Base-by-base conservation (phyloP, 1,284 basidiomycete species). In the Malassezia yamatoensis region DNA sequence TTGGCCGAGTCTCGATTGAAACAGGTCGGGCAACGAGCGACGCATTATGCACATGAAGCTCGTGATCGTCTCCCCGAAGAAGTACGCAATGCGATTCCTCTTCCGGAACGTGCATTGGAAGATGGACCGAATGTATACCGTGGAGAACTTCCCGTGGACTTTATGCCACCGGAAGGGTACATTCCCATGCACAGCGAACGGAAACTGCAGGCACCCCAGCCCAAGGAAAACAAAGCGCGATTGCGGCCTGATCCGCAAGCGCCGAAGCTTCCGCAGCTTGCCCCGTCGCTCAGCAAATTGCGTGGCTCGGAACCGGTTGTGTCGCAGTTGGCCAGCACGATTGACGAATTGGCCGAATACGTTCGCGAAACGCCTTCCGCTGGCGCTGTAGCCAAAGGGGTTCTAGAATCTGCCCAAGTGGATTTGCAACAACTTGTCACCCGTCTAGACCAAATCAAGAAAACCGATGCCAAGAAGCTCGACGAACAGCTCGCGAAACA, bases 311-410 rank as follows among this genome's bases (percentile, higher is more conserved):
- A 82, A 71, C 91, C 93, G 15, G 84, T 96, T 68, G 86, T 98
- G 60, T 81, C 84, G 1, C 89, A 96, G 75, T 83, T 98, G 15
- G 93, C 91, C 4, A 81, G 83, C 12, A 93, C 90, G 41, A 96
- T 98, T 67, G 93, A 96, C 78, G 83, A 85, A 71, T 85, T 98
- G 49, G 85, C 90, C 16, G 82, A 84, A 11, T 91, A 87, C 78
- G 79, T 96, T 38, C 83, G 63, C 16, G 70, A 72, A 46, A 61
- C 68, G 2, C 71, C 70, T n/a, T 63, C 64, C 5, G 65, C 63
- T 13, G 59, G 67, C 29, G 62, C 86, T 85, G 66, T 85, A 80
- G 52, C 83, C 59, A 53, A 65, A 85, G 66, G 85, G 83, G 67
- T 71, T 43, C 61, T 72, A 52, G 74, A 81, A 61, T 72, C 66